Conservation (phyloP, 768 basidiomycete species). For the Psilocybe cubensis region DNA sequence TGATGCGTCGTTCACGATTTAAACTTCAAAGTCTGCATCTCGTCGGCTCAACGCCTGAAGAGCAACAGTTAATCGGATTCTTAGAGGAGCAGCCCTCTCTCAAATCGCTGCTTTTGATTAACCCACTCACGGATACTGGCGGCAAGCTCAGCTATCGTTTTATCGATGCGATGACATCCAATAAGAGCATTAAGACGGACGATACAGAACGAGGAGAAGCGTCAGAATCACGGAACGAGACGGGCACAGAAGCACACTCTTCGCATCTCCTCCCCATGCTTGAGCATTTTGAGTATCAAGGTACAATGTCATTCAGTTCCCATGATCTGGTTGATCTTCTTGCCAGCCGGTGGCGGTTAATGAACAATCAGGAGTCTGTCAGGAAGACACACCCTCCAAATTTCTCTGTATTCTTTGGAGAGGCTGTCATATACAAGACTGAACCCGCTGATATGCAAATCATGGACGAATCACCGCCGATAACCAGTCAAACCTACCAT, state of each 20-base stretch:
- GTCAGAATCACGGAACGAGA: background rate
- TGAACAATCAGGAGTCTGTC: background rate
- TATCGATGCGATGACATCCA: slow-evolving; percentile 18
- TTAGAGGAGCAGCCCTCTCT: slow-evolving; percentile 16
- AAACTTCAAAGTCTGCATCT: slow-evolving; percentile 19
- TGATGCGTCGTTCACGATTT: slow-evolving; percentile 19
- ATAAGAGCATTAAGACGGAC: background rate
- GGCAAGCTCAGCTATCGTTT: slow-evolving; percentile 17
- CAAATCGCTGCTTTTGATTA: slow-evolving; percentile 17
- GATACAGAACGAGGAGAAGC: background rate
- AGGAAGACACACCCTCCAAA: background rate
- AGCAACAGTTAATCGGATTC: slow-evolving; percentile 17
- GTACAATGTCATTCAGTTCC: slow-evolving; percentile 13
- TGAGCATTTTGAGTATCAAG: slow-evolving; percentile 21
- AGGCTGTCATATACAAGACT: too few relatives aligned
- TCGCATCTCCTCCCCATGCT: slow-evolving; percentile 6
- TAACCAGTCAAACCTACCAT: background rate
- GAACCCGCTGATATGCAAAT: too few relatives aligned
- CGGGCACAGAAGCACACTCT: background rate
- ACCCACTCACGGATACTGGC: slow-evolving; percentile 19
- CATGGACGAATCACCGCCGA: too few relatives aligned
- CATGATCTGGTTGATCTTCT: slow-evolving; percentile 18
- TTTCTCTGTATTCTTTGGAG: too few relatives aligned
- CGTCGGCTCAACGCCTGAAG: slow-evolving; percentile 23
- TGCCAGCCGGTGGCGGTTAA: slow-evolving; percentile 13